These are phyloP conservation scores for Pyrus betulifolia DNA, from an alignment of 306 rosid species.

Conservation along the genomic window DNA sequence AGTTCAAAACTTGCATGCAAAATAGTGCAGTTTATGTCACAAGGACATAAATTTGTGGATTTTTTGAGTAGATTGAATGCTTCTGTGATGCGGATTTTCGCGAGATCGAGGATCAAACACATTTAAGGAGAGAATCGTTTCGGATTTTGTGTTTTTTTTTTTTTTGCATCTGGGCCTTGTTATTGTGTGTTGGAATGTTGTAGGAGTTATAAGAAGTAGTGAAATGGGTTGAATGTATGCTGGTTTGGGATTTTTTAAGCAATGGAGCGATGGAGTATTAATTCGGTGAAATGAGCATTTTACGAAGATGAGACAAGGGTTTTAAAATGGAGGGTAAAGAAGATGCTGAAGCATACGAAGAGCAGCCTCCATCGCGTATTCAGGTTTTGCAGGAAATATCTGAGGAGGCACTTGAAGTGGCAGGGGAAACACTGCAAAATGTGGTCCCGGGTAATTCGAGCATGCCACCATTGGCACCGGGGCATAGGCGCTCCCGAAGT, in stretches of 20 bases:
- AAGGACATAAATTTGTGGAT: constrained; percentile 21
- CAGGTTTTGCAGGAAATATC: constrained; percentile 57
- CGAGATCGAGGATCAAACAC: constrained; percentile 20
- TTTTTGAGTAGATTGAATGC: constrained; percentile 20
- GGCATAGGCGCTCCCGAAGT: constrained; percentile 60
- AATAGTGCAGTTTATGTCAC: constrained; percentile 6
- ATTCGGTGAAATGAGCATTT: constrained; percentile 22
- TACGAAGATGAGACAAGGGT: constrained; percentile 33
- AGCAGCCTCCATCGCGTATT: constrained; percentile 35
- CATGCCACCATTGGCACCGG: constrained; percentile 28
- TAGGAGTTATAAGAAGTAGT: constrained; percentile 16
- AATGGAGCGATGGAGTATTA: constrained; percentile 6
- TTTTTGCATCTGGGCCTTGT: constrained; percentile 19
- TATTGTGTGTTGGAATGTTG: constrained; percentile 2
- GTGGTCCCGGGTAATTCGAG: constrained; percentile 36
- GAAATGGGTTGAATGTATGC: constrained; percentile 17
- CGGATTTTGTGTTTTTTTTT: constrained; percentile 3
- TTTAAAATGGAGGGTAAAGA: constrained; percentile 40
- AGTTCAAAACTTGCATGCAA: constrained; percentile 21
- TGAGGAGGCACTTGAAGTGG: constrained; percentile 55
- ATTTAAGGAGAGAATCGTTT: constrained; percentile 6
- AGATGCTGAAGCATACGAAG: constrained; percentile 38
- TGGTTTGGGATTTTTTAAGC: background rate
- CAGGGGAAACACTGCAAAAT: constrained; percentile 48
- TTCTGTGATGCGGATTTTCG: constrained; percentile 18